phyloP scores from a whole-genome alignment of 345 rosid genomes.

The Litchi chinensis region DNA sequence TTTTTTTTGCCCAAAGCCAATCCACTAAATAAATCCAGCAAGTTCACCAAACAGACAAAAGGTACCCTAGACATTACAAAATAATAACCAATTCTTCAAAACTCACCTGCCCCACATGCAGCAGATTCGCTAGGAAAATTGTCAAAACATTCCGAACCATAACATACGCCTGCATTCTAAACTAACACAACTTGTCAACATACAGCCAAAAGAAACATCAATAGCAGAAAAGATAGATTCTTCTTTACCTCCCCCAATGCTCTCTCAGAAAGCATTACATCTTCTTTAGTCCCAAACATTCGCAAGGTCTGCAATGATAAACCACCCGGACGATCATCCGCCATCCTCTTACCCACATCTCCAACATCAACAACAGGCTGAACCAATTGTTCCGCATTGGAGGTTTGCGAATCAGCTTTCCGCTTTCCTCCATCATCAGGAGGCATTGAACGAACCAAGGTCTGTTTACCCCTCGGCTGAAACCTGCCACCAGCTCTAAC shows the following conservation, averaged over 20 bases:
- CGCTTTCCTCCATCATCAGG: neutral
- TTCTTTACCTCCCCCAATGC: conserved; percentile 31
- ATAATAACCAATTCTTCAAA: conserved; percentile 4
- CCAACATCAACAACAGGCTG: conserved; percentile 1
- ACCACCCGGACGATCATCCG: neutral
- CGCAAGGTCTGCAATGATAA: neutral
- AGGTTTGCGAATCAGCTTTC: neutral
- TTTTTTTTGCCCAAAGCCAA: neutral
- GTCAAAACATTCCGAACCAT: conserved; percentile 32
- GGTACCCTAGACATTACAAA: neutral
- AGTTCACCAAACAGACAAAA: neutral
- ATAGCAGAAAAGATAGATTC: neutral
- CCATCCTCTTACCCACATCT: neutral
- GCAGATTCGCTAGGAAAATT: conserved; percentile 30
- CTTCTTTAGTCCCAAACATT: neutral
- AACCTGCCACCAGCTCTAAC: conserved; percentile 43
- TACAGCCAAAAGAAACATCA: neutral
- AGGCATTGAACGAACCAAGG: conserved; percentile 13
- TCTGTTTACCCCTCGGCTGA: conserved; percentile 43
- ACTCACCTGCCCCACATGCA: conserved; percentile 22
- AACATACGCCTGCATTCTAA: conserved; percentile 37
- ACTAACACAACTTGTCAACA: conserved; percentile 11
- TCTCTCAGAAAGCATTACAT: conserved; percentile 18
- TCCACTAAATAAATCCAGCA: conserved; percentile 21
- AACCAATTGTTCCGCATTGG: neutral